Conservation (phyloP, 176 grass and related monocot genomes). For the Olyra latifolia region DNA sequence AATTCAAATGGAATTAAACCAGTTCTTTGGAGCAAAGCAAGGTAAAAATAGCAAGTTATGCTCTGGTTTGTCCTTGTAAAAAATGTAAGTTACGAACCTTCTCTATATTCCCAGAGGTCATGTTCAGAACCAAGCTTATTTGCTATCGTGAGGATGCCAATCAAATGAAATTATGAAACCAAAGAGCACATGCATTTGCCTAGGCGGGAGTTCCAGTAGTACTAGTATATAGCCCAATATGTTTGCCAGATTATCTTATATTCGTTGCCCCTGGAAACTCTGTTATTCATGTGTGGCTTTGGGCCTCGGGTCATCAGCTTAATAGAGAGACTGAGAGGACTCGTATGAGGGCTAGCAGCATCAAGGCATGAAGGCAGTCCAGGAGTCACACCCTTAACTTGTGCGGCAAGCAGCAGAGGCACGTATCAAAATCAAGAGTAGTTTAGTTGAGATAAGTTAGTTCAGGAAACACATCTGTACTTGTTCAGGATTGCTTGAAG, state of each 20-base stretch:
- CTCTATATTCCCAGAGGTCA: neutral
- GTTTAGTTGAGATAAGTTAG: too few species aligned
- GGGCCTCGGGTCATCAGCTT: too few species aligned
- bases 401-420: too few species aligned
- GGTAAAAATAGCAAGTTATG: neutral
- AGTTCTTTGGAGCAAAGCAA: neutral
- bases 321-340: too few species aligned
- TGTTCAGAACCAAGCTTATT: constrained; percentile 1
- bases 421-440: too few species aligned
- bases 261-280: neutral
- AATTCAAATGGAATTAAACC: neutral
- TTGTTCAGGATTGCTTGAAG: too few species aligned
- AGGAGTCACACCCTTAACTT: too few species aligned
- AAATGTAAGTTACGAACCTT: neutral
- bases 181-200: neutral
- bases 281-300: constrained; percentile 14
- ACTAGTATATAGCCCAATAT: neutral
- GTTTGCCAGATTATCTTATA: neutral
- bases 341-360: too few species aligned
- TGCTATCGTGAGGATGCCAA: neutral
- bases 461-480: too few species aligned
- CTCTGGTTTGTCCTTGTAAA: neutral
- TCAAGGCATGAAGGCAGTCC: too few species aligned
- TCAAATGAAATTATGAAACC: neutral
- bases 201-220: neutral